phyloP scores from a whole-genome alignment of 1,284 basidiomycete species.

The Boletus sp. region DNA sequence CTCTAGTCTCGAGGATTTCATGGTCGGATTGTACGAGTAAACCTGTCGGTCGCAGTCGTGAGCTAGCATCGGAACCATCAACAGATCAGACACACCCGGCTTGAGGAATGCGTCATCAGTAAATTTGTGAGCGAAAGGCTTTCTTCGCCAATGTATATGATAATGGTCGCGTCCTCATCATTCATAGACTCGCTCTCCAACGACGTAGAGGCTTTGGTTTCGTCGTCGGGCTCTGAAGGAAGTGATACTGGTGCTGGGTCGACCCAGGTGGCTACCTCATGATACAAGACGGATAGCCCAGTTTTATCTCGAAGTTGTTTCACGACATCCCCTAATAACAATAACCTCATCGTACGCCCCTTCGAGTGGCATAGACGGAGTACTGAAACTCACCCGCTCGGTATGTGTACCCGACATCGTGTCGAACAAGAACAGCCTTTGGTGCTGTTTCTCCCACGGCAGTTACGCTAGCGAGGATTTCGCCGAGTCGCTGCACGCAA shows the following conservation, averaged over 20 bases:
- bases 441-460: slow-evolving; percentile 3
- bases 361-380: neutral
- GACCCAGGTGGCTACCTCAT: slow-evolving; percentile 17
- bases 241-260: slow-evolving; percentile 14
- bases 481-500: slow-evolving; percentile 46
- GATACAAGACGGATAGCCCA: slow-evolving; percentile 17
- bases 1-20: slow-evolving; percentile 48
- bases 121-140: slow-evolving; percentile 82
- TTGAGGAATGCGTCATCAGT: slow-evolving; percentile 68
- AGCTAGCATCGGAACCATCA: neutral
- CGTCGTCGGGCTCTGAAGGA: neutral
- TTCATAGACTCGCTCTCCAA: neutral
- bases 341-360: neutral
- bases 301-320: slow-evolving; percentile 28
- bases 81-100: slow-evolving; percentile 27
- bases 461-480: slow-evolving; percentile 27
- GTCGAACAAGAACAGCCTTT: slow-evolving; percentile 52
- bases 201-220: neutral
- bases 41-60: slow-evolving; percentile 42
- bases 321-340: slow-evolving; percentile 37
- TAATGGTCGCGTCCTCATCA: slow-evolving; percentile 26
- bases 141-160: slow-evolving; percentile 85
- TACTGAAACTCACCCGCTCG: slow-evolving; percentile 45
- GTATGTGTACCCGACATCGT: slow-evolving; percentile 84
- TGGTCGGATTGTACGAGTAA: slow-evolving; percentile 71